These are phyloP conservation scores for Scenedesmus sp. DNA, from an alignment of 163 green algal genomes.

Conservation along the genomic window DNA sequence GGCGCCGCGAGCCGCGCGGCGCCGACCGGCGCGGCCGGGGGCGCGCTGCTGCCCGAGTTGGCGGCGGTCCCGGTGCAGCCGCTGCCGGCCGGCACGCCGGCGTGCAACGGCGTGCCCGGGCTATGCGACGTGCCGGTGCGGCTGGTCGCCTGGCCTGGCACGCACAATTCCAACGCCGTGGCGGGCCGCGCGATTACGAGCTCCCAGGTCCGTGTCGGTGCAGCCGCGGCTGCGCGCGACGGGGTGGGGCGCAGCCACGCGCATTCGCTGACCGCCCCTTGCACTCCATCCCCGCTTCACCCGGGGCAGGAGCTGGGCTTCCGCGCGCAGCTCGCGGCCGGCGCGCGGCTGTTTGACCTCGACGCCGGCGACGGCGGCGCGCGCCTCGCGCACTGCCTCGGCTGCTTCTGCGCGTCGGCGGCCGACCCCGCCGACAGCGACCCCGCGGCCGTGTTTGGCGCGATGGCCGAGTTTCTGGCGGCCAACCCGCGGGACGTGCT, in stretches of 20 bases:
- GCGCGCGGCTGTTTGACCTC: conserved; percentile 35
- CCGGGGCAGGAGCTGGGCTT: no score
- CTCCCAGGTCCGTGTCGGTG: conserved; percentile 24
- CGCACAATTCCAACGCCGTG: conserved; percentile 39
- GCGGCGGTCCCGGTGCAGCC: no score
- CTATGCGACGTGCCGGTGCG: conserved; percentile 35
- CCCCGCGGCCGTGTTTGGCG: conserved; percentile 20
- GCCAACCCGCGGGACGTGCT: conserved; percentile 31
- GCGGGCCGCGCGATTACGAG: not conserved
- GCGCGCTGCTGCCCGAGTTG: no score
- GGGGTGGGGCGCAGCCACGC: no score
- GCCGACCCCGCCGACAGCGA: not conserved
- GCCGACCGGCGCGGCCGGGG: no score
- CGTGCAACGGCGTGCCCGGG: conserved; percentile 37
- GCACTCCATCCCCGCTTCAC: no score
- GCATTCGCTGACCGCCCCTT: no score
- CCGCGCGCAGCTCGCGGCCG: not conserved
- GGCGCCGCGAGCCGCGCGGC: no score
- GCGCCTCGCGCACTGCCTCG: conserved; percentile 34
- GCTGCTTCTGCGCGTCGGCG: conserved; percentile 31
- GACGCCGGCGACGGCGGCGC: conserved; percentile 4
- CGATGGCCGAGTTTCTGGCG: conserved; percentile 41
- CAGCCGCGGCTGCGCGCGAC: conserved; percentile 7
- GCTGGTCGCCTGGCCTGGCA: conserved; percentile 28
- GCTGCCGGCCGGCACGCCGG: not conserved